Evolutionary conservation across 2,329 filamentous ascomycete species (phyloP).

Genomic region (Paraconiothyrium sp.): DNA sequence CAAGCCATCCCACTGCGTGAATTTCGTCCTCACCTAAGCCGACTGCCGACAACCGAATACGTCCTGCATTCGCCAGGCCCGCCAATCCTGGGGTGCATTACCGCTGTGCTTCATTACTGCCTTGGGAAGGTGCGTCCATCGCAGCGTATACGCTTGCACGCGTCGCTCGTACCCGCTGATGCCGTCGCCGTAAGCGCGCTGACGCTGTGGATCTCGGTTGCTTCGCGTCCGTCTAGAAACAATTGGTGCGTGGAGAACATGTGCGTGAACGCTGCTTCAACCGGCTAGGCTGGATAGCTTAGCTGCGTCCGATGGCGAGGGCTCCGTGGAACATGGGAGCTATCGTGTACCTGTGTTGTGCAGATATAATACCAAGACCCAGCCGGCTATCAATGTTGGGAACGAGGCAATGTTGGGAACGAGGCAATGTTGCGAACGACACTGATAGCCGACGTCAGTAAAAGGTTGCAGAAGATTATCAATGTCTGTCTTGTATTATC

Average conservation of each 20-base stretch:
- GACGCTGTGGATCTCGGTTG: background rate
- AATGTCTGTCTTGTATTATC: background rate
- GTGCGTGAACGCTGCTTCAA: background rate
- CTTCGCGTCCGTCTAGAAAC: background rate
- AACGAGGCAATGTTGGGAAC: background rate
- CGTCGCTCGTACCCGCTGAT: constrained; percentile 1
- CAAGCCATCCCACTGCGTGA: background rate
- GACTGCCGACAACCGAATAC: background rate
- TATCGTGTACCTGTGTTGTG: background rate
- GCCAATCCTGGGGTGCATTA: constrained; percentile 13
- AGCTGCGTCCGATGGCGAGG: too few relatives aligned
- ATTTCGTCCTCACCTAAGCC: background rate
- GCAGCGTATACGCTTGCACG: background rate
- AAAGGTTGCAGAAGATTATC: background rate
- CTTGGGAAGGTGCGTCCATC: constrained; percentile 9
- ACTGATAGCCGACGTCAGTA: background rate
- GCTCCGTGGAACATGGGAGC: too few relatives aligned
- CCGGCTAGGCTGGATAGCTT: background rate
- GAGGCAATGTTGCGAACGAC: background rate
- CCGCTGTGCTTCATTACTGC: background rate
- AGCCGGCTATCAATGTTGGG: background rate
- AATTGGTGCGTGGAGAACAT: background rate
- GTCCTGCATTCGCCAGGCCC: background rate
- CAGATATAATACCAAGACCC: background rate
- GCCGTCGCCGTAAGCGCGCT: background rate